Base-by-base conservation (phyloP, 768 basidiomycete genomes). In the Pleurotus citrinopileatus region DNA sequence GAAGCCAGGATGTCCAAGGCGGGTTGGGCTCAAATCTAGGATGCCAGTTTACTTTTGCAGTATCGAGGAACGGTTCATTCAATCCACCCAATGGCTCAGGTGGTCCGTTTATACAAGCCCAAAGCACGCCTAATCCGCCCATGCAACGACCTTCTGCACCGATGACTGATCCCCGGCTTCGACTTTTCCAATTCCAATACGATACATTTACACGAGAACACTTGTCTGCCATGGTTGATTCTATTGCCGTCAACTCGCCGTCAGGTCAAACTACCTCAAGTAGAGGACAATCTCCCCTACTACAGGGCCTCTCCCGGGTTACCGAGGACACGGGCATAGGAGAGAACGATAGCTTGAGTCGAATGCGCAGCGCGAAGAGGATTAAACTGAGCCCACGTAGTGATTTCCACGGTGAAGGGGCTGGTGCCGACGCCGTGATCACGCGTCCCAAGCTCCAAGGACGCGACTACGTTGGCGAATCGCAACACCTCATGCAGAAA, bases 181-280 rank as follows among this genome's bases (percentile, higher is more conserved):
- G 87, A 10, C 78, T 98, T 32, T 98, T 98, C 71, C 89, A 94
- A 63, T 90, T 94, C 48, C 86, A 93, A 59, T 98, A 98, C 64
- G 96, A 99, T 67, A 98, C 96, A 0, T 95, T 91, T 64, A 99
- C 96, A 1, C 83, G 94, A 40, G 91, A 96, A 19, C 93, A 97
- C 65, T 82, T 98, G 38, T 93, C 92, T 2, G 93, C 91, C 0
- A 82, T 98, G 71, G 94, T 96, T 2, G 95, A 97, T 60, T 91
- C 93, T 2, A 95, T 98, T 56, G 94, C 92, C n/a, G 73, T 88
- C 36, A 86, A 88, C 58, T 83, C 85, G 0, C 82, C 83, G 0
- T 86, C 89, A 25, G 82, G 67, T 7, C 72, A 74, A 20, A 80
- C 78, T 50, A 76, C 73, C 0, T 71, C 76, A n/a, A 72, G 68